These are phyloP conservation scores for Eutrema japonicum DNA, from an alignment of 345 rosid genomes.

Conservation along the genomic window DNA sequence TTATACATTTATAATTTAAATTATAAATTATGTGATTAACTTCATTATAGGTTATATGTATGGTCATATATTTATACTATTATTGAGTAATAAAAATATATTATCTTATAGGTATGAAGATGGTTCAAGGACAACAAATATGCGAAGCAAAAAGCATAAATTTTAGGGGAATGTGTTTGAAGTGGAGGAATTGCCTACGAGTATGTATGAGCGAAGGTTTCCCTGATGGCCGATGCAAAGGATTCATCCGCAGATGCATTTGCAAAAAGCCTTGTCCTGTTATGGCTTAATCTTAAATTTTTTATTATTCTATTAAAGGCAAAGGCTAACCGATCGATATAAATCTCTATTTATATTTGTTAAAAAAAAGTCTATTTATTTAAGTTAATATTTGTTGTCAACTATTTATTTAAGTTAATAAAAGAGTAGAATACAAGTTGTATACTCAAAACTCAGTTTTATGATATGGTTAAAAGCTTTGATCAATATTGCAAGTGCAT, in stretches of 20 bases:
- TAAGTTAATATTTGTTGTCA: no score
- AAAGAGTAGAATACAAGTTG: no score
- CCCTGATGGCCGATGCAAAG: conserved; percentile 18
- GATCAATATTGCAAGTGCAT: no score
- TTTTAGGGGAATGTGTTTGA: not conserved
- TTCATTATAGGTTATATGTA: not conserved
- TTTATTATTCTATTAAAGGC: not conserved
- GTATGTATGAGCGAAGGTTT: conserved; percentile 12
- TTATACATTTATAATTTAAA: not conserved
- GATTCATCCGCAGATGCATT: not conserved
- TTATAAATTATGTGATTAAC: not conserved
- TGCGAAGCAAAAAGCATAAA: not conserved
- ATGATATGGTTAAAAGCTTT: no score
- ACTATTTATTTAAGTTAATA: not conserved
- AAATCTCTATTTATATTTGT: no score
- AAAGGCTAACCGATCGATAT: not conserved
- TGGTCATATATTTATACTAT: not conserved
- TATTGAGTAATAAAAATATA: not conserved
- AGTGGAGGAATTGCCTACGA: not conserved
- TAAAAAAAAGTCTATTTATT: not conserved
- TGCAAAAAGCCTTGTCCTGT: conserved; percentile 2
- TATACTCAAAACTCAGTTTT: no score
- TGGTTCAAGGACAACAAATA: conserved; percentile 14
- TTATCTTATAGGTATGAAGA: not conserved
- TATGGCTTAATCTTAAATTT: not conserved